Evolutionary conservation across 2,329 filamentous ascomycete species (phyloP).

Genomic region (Penicillium oxalicum): DNA sequence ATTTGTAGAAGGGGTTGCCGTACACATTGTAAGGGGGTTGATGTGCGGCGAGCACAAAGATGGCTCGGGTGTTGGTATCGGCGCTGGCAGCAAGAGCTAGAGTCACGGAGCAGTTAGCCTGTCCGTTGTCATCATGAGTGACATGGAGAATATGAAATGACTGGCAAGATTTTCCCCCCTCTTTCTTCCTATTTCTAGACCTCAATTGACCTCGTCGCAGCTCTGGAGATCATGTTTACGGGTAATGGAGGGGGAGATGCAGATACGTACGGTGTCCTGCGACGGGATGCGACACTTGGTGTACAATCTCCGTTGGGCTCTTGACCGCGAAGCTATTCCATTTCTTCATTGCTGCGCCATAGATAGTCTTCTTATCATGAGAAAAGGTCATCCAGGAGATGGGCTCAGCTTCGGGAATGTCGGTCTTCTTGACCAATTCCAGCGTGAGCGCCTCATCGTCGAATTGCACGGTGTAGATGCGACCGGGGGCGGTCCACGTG

Average conservation of each 20-base stretch:
- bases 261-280: slow-evolving; percentile 60
- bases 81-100: slow-evolving; percentile 61
- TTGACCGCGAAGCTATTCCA: slow-evolving; percentile 78
- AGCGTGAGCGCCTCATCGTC: slow-evolving; percentile 73
- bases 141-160: background rate
- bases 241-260: background rate
- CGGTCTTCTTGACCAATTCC: slow-evolving; percentile 70
- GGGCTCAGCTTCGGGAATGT: slow-evolving; percentile 74
- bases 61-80: slow-evolving; percentile 77
- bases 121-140: too few species aligned
- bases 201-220: background rate
- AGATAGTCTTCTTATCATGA: slow-evolving; percentile 77
- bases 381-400: slow-evolving; percentile 94
- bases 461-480: slow-evolving; percentile 84
- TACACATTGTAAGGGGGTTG: slow-evolving; percentile 77
- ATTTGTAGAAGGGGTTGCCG: slow-evolving; percentile 83
- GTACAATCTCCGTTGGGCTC: slow-evolving; percentile 68
- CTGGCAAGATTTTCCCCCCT: background rate
- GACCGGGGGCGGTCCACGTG: slow-evolving; percentile 83
- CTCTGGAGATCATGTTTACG: background rate
- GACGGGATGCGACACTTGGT: slow-evolving; percentile 68
- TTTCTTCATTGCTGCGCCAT: slow-evolving; percentile 89
- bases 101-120: background rate
- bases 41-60: slow-evolving; percentile 76
- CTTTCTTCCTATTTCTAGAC: too few species aligned